Base-by-base conservation (phyloP, 345 rosid species). In the Streptanthus diversifolius region DNA sequence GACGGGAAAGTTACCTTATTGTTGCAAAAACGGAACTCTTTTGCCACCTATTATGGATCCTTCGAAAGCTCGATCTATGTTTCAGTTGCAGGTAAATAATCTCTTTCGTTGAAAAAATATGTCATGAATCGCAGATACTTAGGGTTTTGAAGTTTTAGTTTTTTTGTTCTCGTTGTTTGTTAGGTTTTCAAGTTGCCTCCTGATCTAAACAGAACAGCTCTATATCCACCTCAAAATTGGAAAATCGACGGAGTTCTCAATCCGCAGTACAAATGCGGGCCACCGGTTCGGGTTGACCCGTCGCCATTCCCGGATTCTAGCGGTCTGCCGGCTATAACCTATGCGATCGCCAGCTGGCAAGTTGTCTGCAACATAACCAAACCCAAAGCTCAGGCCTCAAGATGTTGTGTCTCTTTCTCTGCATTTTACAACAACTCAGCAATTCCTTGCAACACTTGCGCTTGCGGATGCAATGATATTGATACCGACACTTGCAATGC, bases 321-420 rank as follows among this genome's bases (percentile, higher is more conserved):
- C 8, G 99, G 99, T 4, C 82, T 95, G 25, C 79, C 77, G 24
- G 82, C 91, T 5, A 66, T 70, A 4, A 12, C 75, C 1, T 70
- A 43, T 1, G 96, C 98, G 1, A 52, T 88, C 0, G 85, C 97
- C 4, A 92, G 83, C 60, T 95, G 91, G 89, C 97, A 92, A 72
- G 72, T 95, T 1, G 83, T 83, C 2, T 92, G 99, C 82, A 92
- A 92, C 81, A 88, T 95, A 25, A 81, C 96, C 0, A 82, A 77
- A 54, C 93, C 96, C 0, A 88, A 88, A 80, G 65, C 67, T 1
- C 81, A 80, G 33, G 77, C 83, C 27, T 44, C 97, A 1, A 77
- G 79, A 48, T 95, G 97, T 65, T 95, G 99, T 37, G 99, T 92
- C n/a, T 90, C 99, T 0, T 92, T 88, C 85, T 88, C 98, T 10